phyloP scores from a whole-genome alignment of 192 early-diverging fungal genomes.

The Coemansia sp. region DNA sequence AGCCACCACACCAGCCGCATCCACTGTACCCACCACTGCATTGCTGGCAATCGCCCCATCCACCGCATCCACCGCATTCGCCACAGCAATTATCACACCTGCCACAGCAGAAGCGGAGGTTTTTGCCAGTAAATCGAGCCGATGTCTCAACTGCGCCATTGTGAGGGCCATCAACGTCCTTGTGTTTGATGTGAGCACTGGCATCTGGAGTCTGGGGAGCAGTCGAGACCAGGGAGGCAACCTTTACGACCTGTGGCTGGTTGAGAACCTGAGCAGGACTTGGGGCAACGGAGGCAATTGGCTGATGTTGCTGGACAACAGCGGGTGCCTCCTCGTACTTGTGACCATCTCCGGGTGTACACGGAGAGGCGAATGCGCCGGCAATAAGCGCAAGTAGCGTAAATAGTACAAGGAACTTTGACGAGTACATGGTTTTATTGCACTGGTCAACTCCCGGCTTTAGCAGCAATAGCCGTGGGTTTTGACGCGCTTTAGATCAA shows the following conservation, averaged over 20 bases:
- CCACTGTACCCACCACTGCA: too few species aligned
- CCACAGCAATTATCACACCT: constrained; percentile 14
- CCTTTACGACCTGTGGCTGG: constrained; percentile 1
- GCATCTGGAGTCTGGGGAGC: neutral
- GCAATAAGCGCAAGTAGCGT: constrained; percentile 8
- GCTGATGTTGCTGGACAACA: constrained; percentile 1
- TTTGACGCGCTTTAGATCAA: neutral
- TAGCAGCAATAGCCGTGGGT: neutral
- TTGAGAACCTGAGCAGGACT: neutral
- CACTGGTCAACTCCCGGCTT: neutral
- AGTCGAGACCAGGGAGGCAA: neutral
- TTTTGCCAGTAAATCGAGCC: constrained; percentile 15
- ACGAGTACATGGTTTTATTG: neutral
- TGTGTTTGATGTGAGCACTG: neutral
- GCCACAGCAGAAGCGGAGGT: constrained; percentile 29
- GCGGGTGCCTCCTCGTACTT: neutral
- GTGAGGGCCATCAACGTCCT: neutral
- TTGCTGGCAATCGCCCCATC: constrained; percentile 11
- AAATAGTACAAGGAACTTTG: constrained; percentile 7
- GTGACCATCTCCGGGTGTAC: constrained; percentile 4
- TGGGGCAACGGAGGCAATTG: constrained; percentile 2
- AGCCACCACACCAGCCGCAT: too few species aligned
- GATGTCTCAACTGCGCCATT: neutral
- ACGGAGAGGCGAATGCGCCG: constrained; percentile 5
- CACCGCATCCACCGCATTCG: constrained; percentile 22